Percentiles rank a stretch among this genome's conserved stretches.
These are phyloP conservation scores for Platanthera guangdongensis DNA, from an alignment of 106 monocot species.

Conservation along the genomic window DNA sequence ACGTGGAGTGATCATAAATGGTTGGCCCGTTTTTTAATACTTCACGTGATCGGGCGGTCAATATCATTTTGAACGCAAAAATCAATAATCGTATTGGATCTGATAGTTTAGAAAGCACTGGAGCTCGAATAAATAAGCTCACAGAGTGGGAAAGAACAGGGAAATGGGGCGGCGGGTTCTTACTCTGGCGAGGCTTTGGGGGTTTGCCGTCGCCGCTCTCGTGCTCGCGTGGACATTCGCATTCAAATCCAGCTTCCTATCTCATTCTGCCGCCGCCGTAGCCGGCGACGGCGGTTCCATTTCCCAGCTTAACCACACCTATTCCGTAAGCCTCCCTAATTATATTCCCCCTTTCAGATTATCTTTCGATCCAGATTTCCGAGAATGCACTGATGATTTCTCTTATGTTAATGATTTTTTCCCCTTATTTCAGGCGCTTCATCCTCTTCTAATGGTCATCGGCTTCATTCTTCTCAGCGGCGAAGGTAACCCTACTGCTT, in stretches of 20 bases:
- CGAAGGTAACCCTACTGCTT: conserved; percentile 38
- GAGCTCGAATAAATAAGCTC: no score
- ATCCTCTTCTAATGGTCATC: conserved; percentile 70
- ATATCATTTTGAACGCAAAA: background rate
- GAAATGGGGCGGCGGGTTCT: conserved; percentile 24
- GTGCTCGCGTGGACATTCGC: conserved; percentile 46
- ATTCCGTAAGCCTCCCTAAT: conserved; percentile 28
- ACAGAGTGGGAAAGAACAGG: no score
- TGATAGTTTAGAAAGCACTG: no score
- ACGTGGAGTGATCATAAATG: background rate
- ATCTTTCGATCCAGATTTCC: background rate
- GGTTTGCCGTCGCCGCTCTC: conserved; percentile 32
- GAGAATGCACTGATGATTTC: background rate
- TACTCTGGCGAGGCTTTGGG: conserved; percentile 29
- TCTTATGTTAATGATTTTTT: background rate
- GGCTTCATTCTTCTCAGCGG: conserved; percentile 78
- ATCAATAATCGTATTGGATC: no score
- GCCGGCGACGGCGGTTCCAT: conserved; percentile 8
- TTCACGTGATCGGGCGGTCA: background rate
- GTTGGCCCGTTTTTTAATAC: background rate
- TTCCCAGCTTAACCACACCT: conserved; percentile 44
- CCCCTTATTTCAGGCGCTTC: conserved; percentile 41
- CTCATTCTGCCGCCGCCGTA: conserved; percentile 11
- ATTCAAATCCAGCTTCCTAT: conserved; percentile 52
- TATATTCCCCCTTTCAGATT: background rate